phyloP scores from a whole-genome alignment of 192 early-diverging fungal species.

The Umbelopsis vinacea region DNA sequence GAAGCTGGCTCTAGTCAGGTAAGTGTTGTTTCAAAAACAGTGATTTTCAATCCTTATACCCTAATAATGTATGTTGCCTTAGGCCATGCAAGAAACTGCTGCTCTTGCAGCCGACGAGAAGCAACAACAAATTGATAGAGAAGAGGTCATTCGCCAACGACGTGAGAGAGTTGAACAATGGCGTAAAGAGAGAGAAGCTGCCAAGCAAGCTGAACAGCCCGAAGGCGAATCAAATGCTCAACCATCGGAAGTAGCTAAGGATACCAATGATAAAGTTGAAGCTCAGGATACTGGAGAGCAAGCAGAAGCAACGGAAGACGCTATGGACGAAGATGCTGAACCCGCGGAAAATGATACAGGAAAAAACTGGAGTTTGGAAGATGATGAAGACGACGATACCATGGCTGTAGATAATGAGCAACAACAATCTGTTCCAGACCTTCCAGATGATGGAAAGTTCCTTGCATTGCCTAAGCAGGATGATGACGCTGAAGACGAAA shows the following conservation, averaged over 20 bases:
- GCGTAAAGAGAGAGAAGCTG: slow-evolving; percentile 68
- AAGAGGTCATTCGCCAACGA: slow-evolving; percentile 73
- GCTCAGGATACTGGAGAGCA: background rate
- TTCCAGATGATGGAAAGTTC: slow-evolving; percentile 13
- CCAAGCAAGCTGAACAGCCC: slow-evolving; percentile 45
- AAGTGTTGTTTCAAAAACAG: background rate
- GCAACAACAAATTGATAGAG: slow-evolving; percentile 47
- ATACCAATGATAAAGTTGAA: slow-evolving; percentile 32
- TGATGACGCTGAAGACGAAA: slow-evolving; percentile 19
- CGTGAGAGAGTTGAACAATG: slow-evolving; percentile 85
- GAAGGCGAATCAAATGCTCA: slow-evolving; percentile 46
- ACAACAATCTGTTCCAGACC: background rate
- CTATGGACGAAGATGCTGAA: slow-evolving; percentile 26
- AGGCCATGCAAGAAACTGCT: slow-evolving; percentile 1
- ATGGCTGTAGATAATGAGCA: slow-evolving; percentile 39
- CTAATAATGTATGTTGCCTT: background rate
- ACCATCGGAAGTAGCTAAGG: slow-evolving; percentile 33
- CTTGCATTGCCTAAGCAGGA: slow-evolving; percentile 11
- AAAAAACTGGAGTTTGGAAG: slow-evolving; percentile 63
- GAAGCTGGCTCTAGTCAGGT: background rate
- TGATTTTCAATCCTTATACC: background rate
- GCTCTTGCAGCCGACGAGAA: slow-evolving; percentile 24
- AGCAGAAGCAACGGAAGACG: slow-evolving; percentile 22
- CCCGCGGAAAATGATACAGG: slow-evolving; percentile 21
- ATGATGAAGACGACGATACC: slow-evolving; percentile 67